A percentile compares a stretch with the other conserved stretches of the same genome.
These are phyloP conservation scores for Rhododendron ferrugineum DNA, from an alignment of 148 eudicot species.

Conservation along the genomic window DNA sequence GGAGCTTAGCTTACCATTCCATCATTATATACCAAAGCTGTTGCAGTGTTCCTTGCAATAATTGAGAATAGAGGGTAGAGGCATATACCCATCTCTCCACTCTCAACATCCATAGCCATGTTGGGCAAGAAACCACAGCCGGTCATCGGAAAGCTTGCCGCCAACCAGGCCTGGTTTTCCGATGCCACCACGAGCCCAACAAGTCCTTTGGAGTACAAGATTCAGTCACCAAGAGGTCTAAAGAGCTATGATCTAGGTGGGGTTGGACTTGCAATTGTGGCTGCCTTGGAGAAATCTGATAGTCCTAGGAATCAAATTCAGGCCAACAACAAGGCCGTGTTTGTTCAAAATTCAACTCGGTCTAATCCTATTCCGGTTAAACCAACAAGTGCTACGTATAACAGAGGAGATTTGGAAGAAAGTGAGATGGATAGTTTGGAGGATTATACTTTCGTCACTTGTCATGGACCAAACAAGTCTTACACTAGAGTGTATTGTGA, in stretches of 20 bases:
- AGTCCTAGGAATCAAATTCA: constrained; percentile 16
- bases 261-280: constrained; percentile 67
- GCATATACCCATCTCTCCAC: neutral
- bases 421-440: constrained; percentile 26
- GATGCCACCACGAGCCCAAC: constrained; percentile 31
- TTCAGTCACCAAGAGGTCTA: constrained; percentile 36
- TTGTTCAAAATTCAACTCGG: constrained; percentile 22
- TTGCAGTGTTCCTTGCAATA: neutral
- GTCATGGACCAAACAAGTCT: constrained; percentile 37
- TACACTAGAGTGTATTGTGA: constrained; percentile 45
- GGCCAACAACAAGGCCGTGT: constrained; percentile 22
- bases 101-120: constrained; percentile 19
- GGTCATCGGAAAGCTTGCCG: constrained; percentile 10
- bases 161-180: constrained; percentile 10
- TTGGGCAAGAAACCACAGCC: constrained; percentile 33
- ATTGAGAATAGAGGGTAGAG: neutral
- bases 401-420: constrained; percentile 13
- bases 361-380: constrained; percentile 42
- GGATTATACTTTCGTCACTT: constrained; percentile 62
- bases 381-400: neutral
- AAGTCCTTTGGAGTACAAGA: constrained; percentile 33
- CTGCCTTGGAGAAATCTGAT: constrained; percentile 43
- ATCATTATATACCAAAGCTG: neutral
- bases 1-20: neutral
- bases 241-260: constrained; percentile 46